These are phyloP conservation scores for Cladosporium sp. DNA, from an alignment of 2,329 filamentous ascomycete genomes.

Conservation along the genomic window DNA sequence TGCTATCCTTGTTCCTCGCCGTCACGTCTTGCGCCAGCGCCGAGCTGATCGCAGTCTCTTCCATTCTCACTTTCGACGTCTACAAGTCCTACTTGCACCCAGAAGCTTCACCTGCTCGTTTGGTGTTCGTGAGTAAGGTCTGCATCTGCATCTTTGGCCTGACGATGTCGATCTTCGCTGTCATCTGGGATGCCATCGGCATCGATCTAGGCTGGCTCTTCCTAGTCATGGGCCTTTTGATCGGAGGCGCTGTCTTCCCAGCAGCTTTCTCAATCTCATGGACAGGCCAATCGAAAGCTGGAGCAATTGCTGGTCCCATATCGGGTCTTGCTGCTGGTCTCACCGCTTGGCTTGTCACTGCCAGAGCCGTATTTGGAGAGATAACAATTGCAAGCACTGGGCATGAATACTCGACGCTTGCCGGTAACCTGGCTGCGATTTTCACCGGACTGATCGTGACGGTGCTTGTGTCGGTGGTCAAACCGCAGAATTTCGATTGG, in stretches of 20 bases:
- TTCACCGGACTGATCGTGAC: slow-evolving; percentile 40
- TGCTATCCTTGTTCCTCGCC: slow-evolving; percentile 24
- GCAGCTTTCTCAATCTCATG: slow-evolving; percentile 42
- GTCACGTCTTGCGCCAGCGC: slow-evolving; percentile 29
- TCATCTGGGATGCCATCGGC: slow-evolving; percentile 33
- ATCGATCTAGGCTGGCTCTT: slow-evolving; percentile 40
- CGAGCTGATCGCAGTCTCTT: slow-evolving; percentile 38
- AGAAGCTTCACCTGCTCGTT: slow-evolving; percentile 30
- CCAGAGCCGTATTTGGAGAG: slow-evolving; percentile 33
- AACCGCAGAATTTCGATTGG: slow-evolving; percentile 38
- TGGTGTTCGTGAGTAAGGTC: slow-evolving; percentile 38
- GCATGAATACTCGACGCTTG: slow-evolving; percentile 35
- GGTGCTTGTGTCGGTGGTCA: slow-evolving; percentile 32
- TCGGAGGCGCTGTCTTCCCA: slow-evolving; percentile 42
- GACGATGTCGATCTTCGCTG: slow-evolving; percentile 33
- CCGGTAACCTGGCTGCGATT: slow-evolving; percentile 38
- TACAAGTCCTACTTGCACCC: slow-evolving; percentile 39
- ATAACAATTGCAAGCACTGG: slow-evolving; percentile 38
- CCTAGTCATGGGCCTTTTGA: slow-evolving; percentile 37
- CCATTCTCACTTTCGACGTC: slow-evolving; percentile 37
- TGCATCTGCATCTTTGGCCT: slow-evolving; percentile 38
- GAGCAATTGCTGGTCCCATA: slow-evolving; percentile 43
- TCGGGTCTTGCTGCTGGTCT: slow-evolving; percentile 42
- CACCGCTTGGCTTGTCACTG: slow-evolving; percentile 40
- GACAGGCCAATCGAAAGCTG: slow-evolving; percentile 42